phyloP scores from a whole-genome alignment of 192 early-diverging fungal genomes.

The Obelidium mucronatum region DNA sequence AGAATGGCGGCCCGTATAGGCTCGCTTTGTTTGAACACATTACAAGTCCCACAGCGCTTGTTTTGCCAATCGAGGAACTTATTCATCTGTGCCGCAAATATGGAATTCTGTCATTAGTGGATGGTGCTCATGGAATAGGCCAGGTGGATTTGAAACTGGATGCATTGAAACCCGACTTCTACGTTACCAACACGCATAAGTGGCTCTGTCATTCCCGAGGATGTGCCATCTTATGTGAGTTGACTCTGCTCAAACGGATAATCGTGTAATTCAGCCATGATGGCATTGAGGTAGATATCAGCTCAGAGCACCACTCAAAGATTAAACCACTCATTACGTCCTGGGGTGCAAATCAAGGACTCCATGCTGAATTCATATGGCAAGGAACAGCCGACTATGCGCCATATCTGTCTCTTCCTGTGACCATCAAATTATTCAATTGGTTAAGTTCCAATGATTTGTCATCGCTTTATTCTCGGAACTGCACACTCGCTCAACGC shows the following conservation, averaged over 20 bases:
- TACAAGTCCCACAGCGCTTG: constrained; percentile 43
- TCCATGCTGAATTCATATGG: constrained; percentile 51
- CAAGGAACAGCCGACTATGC: constrained; percentile 52
- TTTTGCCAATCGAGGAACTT: constrained; percentile 44
- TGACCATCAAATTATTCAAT: constrained; percentile 24
- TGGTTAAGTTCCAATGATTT: constrained; percentile 24
- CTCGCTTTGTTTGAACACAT: constrained; percentile 51
- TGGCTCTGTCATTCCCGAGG: constrained; percentile 52
- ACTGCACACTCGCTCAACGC: constrained; percentile 36
- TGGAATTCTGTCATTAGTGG: constrained; percentile 41
- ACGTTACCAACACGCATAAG: constrained; percentile 52
- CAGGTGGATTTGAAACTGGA: constrained; percentile 40
- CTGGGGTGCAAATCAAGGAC: constrained; percentile 25
- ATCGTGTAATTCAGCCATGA: no score
- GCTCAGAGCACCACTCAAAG: constrained; percentile 27
- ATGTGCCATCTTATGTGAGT: constrained; percentile 43
- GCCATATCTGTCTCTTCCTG: constrained; percentile 36
- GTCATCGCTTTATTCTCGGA: constrained; percentile 28
- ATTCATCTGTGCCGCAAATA: constrained; percentile 32
- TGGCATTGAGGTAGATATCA: no score
- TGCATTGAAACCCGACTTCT: constrained; percentile 62
- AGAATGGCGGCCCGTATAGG: not conserved
- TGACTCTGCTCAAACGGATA: no score
- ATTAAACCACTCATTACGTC: constrained; percentile 39
- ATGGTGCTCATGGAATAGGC: constrained; percentile 54